Evolutionary conservation across 148 eudicot species (phyloP).

Genomic region (Rhododendron kiyosumense): DNA sequence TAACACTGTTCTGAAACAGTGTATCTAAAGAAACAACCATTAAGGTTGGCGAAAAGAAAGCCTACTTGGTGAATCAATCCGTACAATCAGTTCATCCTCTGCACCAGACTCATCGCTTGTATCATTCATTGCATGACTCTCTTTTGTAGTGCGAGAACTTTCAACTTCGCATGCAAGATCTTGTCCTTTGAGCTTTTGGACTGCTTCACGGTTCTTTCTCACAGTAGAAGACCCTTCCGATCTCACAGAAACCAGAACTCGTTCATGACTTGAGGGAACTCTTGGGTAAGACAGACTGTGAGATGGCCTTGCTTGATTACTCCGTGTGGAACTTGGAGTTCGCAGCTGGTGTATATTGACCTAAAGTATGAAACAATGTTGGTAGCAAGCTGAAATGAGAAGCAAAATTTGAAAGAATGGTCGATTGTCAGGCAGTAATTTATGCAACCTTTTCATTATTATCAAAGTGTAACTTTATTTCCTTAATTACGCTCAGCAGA

Average conservation of each 20-base stretch:
- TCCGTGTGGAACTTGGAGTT: slow-evolving; percentile 19
- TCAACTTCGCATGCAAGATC: slow-evolving; percentile 13
- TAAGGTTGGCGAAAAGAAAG: slow-evolving; percentile 49
- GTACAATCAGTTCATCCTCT: slow-evolving; percentile 70
- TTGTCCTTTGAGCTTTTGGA: slow-evolving; percentile 6
- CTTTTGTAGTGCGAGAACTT: slow-evolving; percentile 15
- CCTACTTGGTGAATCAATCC: slow-evolving; percentile 76
- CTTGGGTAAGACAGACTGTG: slow-evolving; percentile 61
- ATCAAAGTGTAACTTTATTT: background rate
- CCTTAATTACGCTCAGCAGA: background rate
- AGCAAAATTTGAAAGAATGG: background rate
- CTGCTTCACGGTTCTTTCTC: slow-evolving; percentile 23
- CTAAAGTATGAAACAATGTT: slow-evolving; percentile 20
- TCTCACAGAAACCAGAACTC: slow-evolving; percentile 42
- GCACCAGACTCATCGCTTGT: slow-evolving; percentile 76
- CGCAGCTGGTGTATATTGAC: slow-evolving; percentile 12
- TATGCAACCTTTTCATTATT: background rate
- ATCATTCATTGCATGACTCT: slow-evolving; percentile 20
- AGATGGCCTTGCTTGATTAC: slow-evolving; percentile 20
- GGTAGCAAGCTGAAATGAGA: slow-evolving; percentile 1
- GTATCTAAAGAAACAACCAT: background rate
- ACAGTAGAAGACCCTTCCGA: slow-evolving; percentile 67
- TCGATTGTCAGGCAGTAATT: background rate
- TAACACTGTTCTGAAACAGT: background rate
- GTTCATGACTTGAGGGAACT: slow-evolving; percentile 30